Conservation (phyloP, 208 protist genomes). For the Wallacemonas rigidus region DNA sequence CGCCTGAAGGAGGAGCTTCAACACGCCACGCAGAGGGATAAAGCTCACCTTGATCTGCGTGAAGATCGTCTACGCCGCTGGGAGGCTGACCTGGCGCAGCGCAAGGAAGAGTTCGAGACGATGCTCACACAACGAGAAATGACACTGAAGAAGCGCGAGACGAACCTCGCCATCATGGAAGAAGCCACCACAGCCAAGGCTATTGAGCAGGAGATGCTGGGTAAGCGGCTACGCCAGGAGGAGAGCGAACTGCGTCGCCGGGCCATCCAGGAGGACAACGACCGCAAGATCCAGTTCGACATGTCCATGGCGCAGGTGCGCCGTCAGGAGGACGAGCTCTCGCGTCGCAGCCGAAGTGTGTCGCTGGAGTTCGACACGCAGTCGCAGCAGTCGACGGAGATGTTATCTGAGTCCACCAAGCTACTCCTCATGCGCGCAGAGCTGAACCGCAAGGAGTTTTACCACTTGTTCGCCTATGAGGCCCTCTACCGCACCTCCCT, state of each 20-base stretch:
- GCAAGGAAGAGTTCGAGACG: conserved; percentile 39
- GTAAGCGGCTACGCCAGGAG: conserved; percentile 27
- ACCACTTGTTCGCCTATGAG: conserved; percentile 37
- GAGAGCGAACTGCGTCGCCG: conserved; percentile 32
- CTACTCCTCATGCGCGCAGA: conserved; percentile 14
- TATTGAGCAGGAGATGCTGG: conserved; percentile 33
- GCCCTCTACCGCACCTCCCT: conserved; percentile 42
- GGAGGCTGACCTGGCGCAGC: conserved; percentile 36
- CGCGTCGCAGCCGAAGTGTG: conserved; percentile 17
- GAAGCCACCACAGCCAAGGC: conserved; percentile 22
- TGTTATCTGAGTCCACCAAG: conserved; percentile 24
- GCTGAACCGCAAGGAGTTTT: conserved; percentile 32
- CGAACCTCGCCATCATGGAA: conserved; percentile 23
- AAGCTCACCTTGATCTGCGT: conserved; percentile 28
- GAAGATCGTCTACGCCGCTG: conserved; percentile 29
- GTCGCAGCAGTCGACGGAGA: conserved; percentile 14
- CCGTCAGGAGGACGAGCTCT: conserved; percentile 25
- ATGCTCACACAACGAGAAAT: conserved; percentile 31
- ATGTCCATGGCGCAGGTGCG: conserved; percentile 23
- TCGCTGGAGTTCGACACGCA: conserved; percentile 20
- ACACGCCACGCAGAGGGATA: conserved; percentile 27
- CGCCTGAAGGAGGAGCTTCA: conserved; percentile 47
- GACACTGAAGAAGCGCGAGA: conserved; percentile 30
- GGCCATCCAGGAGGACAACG: conserved; percentile 20
- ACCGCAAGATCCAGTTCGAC: conserved; percentile 21